A percentile compares a stretch with the other conserved stretches of the same genome.
Evolutionary conservation across 129 eudicot species (phyloP).

Genomic region (Apium graveolens): DNA sequence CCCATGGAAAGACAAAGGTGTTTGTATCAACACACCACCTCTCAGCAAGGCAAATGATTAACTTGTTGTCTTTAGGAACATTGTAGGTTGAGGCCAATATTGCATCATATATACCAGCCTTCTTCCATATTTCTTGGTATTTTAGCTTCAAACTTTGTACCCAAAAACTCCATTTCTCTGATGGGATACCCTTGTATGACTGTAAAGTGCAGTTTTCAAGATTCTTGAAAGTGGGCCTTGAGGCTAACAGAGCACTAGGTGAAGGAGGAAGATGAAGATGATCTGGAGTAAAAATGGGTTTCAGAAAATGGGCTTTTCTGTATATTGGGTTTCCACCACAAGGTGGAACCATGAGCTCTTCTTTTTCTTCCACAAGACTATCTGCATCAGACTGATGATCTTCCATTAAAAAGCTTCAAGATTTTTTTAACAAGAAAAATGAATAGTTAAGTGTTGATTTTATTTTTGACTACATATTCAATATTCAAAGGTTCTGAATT

Average conservation of each 20-base stretch:
- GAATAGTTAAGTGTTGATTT: too few relatives aligned
- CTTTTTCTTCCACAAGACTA: background rate
- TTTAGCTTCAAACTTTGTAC: conserved; percentile 12
- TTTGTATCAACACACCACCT: conserved; percentile 36
- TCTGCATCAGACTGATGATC: background rate
- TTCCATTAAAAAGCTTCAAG: background rate
- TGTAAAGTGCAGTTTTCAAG: background rate
- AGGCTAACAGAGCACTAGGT: background rate
- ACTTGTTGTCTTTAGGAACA: conserved; percentile 15
- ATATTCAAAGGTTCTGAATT: too few relatives aligned
- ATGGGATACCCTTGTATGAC: background rate
- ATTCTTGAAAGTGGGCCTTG: background rate
- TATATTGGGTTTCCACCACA: background rate
- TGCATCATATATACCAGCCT: conserved; percentile 20
- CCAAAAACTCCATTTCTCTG: conserved; percentile 23
- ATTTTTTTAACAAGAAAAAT: too few relatives aligned
- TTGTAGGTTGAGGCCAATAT: conserved; percentile 23
- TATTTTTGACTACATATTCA: too few relatives aligned
- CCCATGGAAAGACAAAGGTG: conserved; percentile 44
- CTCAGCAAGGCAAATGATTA: conserved; percentile 21
- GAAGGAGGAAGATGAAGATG: background rate
- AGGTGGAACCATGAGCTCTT: too few relatives aligned
- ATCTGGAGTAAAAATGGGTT: background rate
- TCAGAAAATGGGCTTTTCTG: background rate
- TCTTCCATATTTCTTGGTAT: conserved; percentile 18